Evolutionary conservation across 1,284 basidiomycete genomes (phyloP), one percentile per base, ranked within the genome.

Genomic region (Moesziomyces sp.): DNA sequence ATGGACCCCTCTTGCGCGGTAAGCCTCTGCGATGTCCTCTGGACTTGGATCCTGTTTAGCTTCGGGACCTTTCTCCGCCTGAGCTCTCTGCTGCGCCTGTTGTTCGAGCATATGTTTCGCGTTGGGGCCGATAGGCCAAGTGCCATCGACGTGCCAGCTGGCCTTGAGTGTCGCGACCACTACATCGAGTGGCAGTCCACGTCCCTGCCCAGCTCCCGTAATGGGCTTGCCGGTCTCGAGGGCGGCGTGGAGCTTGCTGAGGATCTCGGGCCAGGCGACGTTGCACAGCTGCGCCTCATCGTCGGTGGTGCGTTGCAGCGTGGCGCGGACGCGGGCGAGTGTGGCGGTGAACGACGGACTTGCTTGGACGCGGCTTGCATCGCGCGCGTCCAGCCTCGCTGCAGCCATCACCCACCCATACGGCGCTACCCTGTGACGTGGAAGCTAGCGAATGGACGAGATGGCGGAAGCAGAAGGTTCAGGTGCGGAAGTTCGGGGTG

Each of bases 71-170:
- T 64, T 63, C 2, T 63, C 67, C 9, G 19, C 23, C 19, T 14
- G 14, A 7, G 44, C 44, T 19, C 46, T 48, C 21, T 58, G 24
- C 18, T n/a, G 43, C 13, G 43, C 60, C 43, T 66, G 63, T 24
- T 54, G 51, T 21, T 67, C 58, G 42, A 67, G n/a, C 56, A 63
- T n/a, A 38, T 63, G 40, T 46, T 53, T 38, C 0, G 63, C 64
- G n/a, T 67, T 60, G 0, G 62, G 57, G 1, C 70, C 70, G 6
- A 73, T 53, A 0, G 72, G 72, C 72, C 72, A 74, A 3, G 66
- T 74, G 1, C 58, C 62, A 52, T 74, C 72, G 8, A 52, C 53
- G 34, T 74, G 72, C 72, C 72, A 74, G 30, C 46, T 30, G 1
- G 66, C 61, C 40, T 74, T 74, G 21, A 74, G 44, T 16, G 62